A percentile compares a stretch with the other conserved stretches of the same genome.
Conservation (phyloP, 2,329 filamentous ascomycete genomes). For the Tolypocladium cylindrosporum region DNA sequence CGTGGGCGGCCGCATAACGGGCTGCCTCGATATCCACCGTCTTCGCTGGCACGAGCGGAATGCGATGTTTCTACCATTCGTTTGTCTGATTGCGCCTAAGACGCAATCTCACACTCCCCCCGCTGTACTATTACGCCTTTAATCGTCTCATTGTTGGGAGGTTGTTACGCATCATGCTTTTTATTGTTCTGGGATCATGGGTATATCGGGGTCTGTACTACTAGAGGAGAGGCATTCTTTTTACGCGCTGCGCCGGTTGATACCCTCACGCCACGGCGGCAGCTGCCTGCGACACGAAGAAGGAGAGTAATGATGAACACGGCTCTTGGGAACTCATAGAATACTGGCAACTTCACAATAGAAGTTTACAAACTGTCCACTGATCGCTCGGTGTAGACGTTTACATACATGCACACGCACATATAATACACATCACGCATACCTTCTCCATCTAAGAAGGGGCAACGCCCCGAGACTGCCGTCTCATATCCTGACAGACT, state of each 20-base stretch:
- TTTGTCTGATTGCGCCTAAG: neutral
- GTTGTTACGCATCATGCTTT: neutral
- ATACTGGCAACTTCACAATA: slow-evolving; percentile 1
- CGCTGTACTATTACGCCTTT: neutral
- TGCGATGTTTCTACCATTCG: neutral
- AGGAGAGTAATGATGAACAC: slow-evolving; percentile 4
- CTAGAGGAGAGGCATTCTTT: slow-evolving; percentile 10
- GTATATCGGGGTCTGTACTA: slow-evolving; percentile 16
- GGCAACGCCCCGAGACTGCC: neutral
- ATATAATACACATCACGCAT: neutral
- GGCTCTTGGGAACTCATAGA: neutral
- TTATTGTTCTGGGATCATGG: slow-evolving; percentile 1
- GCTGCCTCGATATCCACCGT: slow-evolving; percentile 4
- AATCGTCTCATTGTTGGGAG: neutral
- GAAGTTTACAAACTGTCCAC: slow-evolving; percentile 5
- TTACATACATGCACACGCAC: neutral
- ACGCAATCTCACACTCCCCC: neutral
- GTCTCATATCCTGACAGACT: neutral
- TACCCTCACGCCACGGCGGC: slow-evolving; percentile 10
- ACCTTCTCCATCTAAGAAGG: neutral
- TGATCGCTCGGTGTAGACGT: slow-evolving; percentile 7
- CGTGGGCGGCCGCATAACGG: slow-evolving; percentile 7
- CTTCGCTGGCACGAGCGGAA: slow-evolving; percentile 14
- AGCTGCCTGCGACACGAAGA: slow-evolving; percentile 5
- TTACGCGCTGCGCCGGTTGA: slow-evolving; percentile 14